A percentile compares a stretch with the other conserved stretches of the same genome.
Evolutionary conservation across 1,284 basidiomycete genomes (phyloP).

Genomic region (Ustilago bromivora): DNA sequence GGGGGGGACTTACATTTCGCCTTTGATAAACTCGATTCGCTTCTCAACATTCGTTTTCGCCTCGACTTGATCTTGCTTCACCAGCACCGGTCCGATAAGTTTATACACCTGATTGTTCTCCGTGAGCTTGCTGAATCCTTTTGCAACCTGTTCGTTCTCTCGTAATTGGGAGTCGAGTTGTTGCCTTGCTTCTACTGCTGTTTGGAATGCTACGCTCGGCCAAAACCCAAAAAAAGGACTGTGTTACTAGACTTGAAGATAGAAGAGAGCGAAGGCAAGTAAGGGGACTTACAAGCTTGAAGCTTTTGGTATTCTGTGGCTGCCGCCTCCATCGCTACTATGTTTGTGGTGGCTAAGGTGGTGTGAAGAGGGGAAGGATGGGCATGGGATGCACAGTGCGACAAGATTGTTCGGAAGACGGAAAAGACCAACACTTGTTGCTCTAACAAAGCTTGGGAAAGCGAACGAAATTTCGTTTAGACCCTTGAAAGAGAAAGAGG

Average conservation of each 20-base stretch:
- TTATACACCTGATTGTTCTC: constrained; percentile 88
- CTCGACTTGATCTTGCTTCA: constrained; percentile 88
- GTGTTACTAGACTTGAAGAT: not conserved
- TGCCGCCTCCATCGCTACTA: constrained; percentile 40
- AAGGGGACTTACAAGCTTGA: constrained; percentile 34
- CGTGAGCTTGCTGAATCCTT: constrained; percentile 87
- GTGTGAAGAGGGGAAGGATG: not conserved
- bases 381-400: constrained; percentile 1
- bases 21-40: constrained; percentile 87
- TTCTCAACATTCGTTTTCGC: constrained; percentile 91
- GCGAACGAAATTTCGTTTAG: not conserved
- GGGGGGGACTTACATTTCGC: constrained; percentile 81
- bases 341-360: not conserved
- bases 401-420: constrained; percentile 1
- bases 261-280: not conserved
- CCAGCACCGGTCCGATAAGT: constrained; percentile 88
- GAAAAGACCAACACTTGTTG: constrained; percentile 1
- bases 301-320: constrained; percentile 54
- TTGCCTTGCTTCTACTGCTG: constrained; percentile 59
- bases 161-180: constrained; percentile 77
- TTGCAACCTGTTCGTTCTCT: constrained; percentile 91
- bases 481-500: not conserved
- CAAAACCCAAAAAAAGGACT: not conserved
- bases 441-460: constrained; percentile 13
- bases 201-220: constrained; percentile 44